These are phyloP conservation scores for Filosporella fistucella DNA, from an alignment of 495 filamentous ascomycete genomes.

Conservation along the genomic window DNA sequence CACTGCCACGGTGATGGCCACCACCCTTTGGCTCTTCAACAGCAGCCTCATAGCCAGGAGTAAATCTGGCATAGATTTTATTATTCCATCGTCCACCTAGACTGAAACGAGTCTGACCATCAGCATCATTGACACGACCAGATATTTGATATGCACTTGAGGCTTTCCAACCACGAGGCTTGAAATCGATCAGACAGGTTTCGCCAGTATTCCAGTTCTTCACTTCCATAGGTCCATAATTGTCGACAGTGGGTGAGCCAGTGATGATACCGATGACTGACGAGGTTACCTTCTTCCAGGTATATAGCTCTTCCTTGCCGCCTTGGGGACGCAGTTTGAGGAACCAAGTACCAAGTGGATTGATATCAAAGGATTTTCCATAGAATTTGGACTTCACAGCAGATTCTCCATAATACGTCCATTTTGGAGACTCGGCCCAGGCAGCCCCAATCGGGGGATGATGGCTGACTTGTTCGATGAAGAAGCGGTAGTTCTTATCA, in stretches of 20 bases:
- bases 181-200: conserved; percentile 87
- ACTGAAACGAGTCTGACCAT: conserved; percentile 74
- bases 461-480: conserved; percentile 97
- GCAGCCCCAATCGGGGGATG: conserved; percentile 94
- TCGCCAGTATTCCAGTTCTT: conserved; percentile 96
- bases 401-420: conserved; percentile 98
- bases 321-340: conserved; percentile 78
- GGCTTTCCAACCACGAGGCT: conserved; percentile 90
- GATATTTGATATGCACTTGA: conserved; percentile 81
- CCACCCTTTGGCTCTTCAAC: conserved; percentile 49
- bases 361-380: conserved; percentile 95
- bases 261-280: conserved; percentile 98
- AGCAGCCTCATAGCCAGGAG: conserved; percentile 79
- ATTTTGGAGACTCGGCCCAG: conserved; percentile 86
- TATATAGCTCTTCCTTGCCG: conserved; percentile 81
- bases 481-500: conserved; percentile 96
- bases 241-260: conserved; percentile 93
- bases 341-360: conserved; percentile 96
- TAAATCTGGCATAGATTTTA: conserved; percentile 89
- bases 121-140: conserved; percentile 74
- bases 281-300: conserved; percentile 98
- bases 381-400: conserved; percentile 98
- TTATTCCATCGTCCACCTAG: conserved; percentile 97
- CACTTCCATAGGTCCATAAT: conserved; percentile 96
- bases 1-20: conserved; percentile 33